Percentiles rank a stretch among this genome's conserved stretches.
Evolutionary conservation across 345 rosid species (phyloP).

Genomic region (Arabis alpina): DNA sequence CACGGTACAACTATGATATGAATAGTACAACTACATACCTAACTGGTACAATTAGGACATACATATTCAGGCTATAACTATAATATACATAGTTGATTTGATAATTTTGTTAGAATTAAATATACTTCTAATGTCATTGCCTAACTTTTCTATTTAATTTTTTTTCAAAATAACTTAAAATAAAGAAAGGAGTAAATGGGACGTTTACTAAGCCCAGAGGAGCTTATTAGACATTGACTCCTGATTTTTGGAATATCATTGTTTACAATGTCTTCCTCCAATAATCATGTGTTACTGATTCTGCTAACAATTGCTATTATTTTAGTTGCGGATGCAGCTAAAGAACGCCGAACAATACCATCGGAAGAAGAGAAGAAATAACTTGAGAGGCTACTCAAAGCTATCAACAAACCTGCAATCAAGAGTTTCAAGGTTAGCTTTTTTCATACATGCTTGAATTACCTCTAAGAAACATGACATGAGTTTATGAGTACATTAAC

Average conservation of each 20-base stretch:
- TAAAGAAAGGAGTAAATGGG: too few species aligned
- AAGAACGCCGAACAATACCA: not conserved
- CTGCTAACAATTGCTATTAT: slow-evolving; percentile 5
- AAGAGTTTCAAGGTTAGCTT: slow-evolving; percentile 41
- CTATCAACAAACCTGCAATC: slow-evolving; percentile 43
- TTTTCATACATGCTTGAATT: not conserved
- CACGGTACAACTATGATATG: too few species aligned
- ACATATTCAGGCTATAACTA: too few species aligned
- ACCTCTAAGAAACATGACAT: not conserved
- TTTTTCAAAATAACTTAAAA: too few species aligned
- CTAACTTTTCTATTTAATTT: too few species aligned
- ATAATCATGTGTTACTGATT: not conserved
- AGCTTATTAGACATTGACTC: too few species aligned
- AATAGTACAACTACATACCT: too few species aligned
- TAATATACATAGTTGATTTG: too few species aligned
- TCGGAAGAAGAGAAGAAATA: slow-evolving; percentile 36
- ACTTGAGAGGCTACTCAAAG: slow-evolving; percentile 38
- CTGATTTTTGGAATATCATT: slow-evolving; percentile 11
- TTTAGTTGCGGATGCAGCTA: slow-evolving; percentile 14
- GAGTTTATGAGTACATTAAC: not conserved
- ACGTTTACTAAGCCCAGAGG: too few species aligned
- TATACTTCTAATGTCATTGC: too few species aligned
- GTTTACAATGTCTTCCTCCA: slow-evolving; percentile 13
- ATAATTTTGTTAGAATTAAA: too few species aligned
- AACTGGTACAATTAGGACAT: too few species aligned